A percentile compares a stretch with the other conserved stretches of the same genome.
Evolutionary conservation across 306 rosid genomes (phyloP).

Genomic region (Nissolia schottii): DNA sequence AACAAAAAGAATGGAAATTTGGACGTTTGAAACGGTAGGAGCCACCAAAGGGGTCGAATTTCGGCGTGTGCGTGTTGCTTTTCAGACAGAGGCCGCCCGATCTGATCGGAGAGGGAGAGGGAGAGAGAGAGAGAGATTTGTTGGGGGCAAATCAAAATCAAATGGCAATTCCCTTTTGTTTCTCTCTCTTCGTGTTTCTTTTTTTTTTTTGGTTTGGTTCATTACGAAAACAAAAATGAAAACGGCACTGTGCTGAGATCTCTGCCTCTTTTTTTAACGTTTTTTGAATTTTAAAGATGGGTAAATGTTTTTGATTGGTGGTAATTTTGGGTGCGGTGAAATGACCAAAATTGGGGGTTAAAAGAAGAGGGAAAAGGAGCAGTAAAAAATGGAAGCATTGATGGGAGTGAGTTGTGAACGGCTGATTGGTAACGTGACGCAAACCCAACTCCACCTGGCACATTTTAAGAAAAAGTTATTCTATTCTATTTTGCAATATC

Average conservation of each 20-base stretch:
- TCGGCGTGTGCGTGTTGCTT: not conserved
- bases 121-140: slow-evolving; percentile 34
- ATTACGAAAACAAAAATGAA: not conserved
- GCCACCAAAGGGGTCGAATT: slow-evolving; percentile 4
- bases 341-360: too few species aligned
- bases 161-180: not conserved
- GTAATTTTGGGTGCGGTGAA: too few species aligned
- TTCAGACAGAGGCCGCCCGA: slow-evolving; percentile 42
- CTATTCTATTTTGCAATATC: too few species aligned
- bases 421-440: too few species aligned
- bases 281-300: too few species aligned
- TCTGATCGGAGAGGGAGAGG: slow-evolving; percentile 56
- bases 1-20: not conserved
- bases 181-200: not conserved
- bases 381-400: too few species aligned
- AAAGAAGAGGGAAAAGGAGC: too few species aligned
- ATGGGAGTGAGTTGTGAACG: too few species aligned
- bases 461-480: too few species aligned
- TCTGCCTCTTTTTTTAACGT: not conserved
- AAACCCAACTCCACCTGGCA: too few species aligned
- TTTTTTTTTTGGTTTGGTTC: too few species aligned
- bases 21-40: slow-evolving; percentile 11
- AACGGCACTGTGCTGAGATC: not conserved
- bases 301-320: too few species aligned
- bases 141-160: slow-evolving; percentile 32